Evolutionary conservation across 2,329 filamentous ascomycete genomes (phyloP), one percentile per base, ranked within the genome.

Genomic region (Aspergillus alliaceus): DNA sequence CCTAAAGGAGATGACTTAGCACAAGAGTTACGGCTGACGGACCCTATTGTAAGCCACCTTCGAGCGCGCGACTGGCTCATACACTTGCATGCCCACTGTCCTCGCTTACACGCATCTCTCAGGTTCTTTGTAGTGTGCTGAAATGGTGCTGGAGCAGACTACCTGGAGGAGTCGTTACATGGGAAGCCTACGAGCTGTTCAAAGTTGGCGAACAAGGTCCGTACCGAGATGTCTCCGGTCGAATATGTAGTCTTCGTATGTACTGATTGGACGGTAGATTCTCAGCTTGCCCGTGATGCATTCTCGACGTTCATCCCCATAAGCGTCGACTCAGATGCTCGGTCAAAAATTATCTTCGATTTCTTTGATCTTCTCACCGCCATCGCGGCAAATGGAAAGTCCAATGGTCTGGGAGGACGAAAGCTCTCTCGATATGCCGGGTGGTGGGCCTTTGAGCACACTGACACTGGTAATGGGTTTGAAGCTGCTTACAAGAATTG

Each of bases 61-160:
- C 46, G 6, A 51, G 15, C 15, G 9, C 35, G 11, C 15, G 22
- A n/a, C 22, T 12, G 4, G 18, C 49, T 40, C 39, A 34, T 40
- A 18, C 12, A 49, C 24, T 40, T 44, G 22, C n/a, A 34, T 20
- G 29, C 46, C 20, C 5, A 46, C 63, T 12, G 55, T 51, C 51
- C 29, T 20, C 56, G 53, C 57, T 53, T 52, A 50, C 61, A 24
- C 57, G 25, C 25, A 15, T 31, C 29, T 59, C 25, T 59, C 29
- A 96, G 91, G 92, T 96, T 56, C 84, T 99, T 53, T 93, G 92
- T 63, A 95, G 93, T 67, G 92, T 97, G 40, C 82, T 95, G 63
- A 99, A 98, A 80, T 99, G 95, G 95, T 98, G 93, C 75, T 99
- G 95, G 95, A 93, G 91, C 73, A 86, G 95, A 77, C 80, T 99